Evolutionary conservation across 495 filamentous ascomycete species (phyloP), one percentile per base, ranked within the genome.

Genomic region (Umbilicaria muhlenbergii): DNA sequence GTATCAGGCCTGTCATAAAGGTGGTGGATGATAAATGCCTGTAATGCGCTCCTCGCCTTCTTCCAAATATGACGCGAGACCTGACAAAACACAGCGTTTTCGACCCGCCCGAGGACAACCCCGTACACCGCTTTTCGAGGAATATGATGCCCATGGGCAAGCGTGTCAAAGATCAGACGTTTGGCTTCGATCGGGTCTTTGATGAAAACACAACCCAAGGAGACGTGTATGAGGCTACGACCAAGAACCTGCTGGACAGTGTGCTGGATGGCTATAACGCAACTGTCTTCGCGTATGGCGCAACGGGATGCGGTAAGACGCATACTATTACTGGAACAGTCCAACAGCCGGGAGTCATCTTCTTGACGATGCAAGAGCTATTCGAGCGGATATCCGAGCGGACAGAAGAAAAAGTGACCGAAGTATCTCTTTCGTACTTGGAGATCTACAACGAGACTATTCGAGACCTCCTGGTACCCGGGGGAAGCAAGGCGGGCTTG

Each of bases 401-500:
- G 34, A 78, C 76, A 34, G 73, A 76, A 40, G 87, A 95, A 45
- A 96, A 96, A 56, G 68, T 78, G 13, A 89, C 86, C 14, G 87
- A 95, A 53, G 61, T 99, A 32, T 86, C 87, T 0, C 77, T 99
- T 11, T 95, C 88, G 0, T 99, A 96, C 59, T 74, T 99, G 13
- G 91, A 99, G 57, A 99, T 99, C 38, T 99, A 99, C 68, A 99
- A 99, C 56, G 91, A 99, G 61, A 96, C 89, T 0, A 99, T 99
- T 47, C 82, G 91, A 34, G 91, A 99, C 60, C 64, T 99, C 51
- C 73, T 99, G 11, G 80, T 93, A 15, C 81, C 84, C 4, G 83
- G 84, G 19, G 84, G 81, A 31, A 82, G 79, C 58, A 96, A 94
- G 60, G 73, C 76, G 47, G 83, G 84, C 13, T 61, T 99, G 51